Evolutionary conservation across 768 basidiomycete species (phyloP), one percentile per base, ranked within the genome.

Genomic region (Leccinum imitatum): DNA sequence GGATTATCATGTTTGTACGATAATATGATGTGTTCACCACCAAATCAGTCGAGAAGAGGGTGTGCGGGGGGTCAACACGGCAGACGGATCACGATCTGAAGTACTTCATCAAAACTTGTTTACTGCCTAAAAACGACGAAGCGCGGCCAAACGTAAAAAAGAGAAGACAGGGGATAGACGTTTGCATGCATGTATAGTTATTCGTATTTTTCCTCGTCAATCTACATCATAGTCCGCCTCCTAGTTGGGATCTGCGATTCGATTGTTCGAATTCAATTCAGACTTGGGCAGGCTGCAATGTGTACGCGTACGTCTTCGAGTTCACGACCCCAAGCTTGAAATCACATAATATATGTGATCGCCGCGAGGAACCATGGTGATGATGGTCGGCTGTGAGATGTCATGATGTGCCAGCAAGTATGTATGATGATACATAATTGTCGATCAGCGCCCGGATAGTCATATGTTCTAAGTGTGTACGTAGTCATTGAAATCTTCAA

Each of bases 1-100:
- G 39, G 25, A 31, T 50, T 44, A 44, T 44, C 41, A 37, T 9
- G 10, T 35, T 64, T 46, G 57, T 65, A 63, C 35, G 57, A 63
- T 46, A 27, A 39, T 5, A n/a, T 33, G 14, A 15, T 21, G 35
- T 53, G 10, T 11, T 46, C 44, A 46, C 11, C 14, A 47, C 25
- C 14, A 39, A n/a, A 27, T 14, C 10, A 30, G 30, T 13, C 13
- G 9, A n/a, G 9, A 19, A 19, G 44, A 46, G 44, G 19, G 44
- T 46, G 44, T 19, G 44, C n/a, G 44, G 44, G 44, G 44, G 44
- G 44, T 44, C 41, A n/a, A 44, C n/a, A 9, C 41, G 10, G 41
- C 39, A n/a, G 39, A 8, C 8, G 33, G 33, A 33, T 33, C 33
- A 33, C 33, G 39, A 41, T 41, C 39, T 41, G 17, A n/a, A 41